These are phyloP conservation scores for Cetraspora pellucida DNA, from an alignment of 192 early-diverging fungal species.

Conservation along the genomic window DNA sequence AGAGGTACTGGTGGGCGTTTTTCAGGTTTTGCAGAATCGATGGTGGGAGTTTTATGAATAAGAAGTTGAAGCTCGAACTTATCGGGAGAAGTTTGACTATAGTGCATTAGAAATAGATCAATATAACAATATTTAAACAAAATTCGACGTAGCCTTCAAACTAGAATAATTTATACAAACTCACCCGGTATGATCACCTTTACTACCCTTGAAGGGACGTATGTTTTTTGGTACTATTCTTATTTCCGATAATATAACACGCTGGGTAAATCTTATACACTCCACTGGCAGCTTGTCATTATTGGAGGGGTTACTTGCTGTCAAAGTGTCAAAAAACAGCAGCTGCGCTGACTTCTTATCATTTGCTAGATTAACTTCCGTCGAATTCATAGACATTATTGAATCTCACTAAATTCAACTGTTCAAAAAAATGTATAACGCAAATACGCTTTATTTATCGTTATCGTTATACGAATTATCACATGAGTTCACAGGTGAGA, in stretches of 20 bases:
- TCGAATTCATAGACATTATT: background rate
- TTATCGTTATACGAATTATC: no score
- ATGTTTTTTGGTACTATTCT: constrained; percentile 29
- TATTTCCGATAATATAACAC: constrained; percentile 33
- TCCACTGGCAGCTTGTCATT: constrained; percentile 14
- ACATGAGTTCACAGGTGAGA: no score
- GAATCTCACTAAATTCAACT: no score
- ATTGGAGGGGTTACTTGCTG: background rate
- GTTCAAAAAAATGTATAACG: no score
- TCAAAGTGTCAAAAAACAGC: constrained; percentile 30
- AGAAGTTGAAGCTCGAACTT: constrained; percentile 36
- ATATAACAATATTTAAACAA: background rate
- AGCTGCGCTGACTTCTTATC: constrained; percentile 17
- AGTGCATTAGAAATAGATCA: background rate
- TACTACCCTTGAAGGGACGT: constrained; percentile 21
- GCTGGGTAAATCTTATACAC: constrained; percentile 31
- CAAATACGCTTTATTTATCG: no score
- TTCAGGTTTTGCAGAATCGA: constrained; percentile 26
- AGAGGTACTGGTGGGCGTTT: constrained; percentile 29
- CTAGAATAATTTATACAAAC: background rate
- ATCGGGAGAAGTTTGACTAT: constrained; percentile 35
- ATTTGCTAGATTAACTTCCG: background rate
- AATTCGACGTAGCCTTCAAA: background rate
- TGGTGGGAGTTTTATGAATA: constrained; percentile 33
- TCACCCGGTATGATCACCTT: constrained; percentile 26